phyloP scores from a whole-genome alignment of 1,284 basidiomycete species.

The Vanrija sp. region DNA sequence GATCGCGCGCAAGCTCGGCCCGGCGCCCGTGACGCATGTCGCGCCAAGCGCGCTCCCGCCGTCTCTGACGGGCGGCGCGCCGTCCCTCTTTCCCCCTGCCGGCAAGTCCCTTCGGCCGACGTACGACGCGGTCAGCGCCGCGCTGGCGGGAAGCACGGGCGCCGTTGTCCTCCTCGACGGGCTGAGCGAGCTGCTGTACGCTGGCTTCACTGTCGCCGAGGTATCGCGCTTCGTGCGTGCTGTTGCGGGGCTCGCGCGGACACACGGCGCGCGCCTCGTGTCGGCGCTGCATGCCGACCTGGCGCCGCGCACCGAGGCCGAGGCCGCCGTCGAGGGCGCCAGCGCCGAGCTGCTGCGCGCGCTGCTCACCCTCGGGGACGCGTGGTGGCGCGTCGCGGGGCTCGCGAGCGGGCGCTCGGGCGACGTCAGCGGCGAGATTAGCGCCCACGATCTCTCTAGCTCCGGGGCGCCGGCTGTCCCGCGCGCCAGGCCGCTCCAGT shows the following conservation, averaged over 20 bases:
- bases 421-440: constrained; percentile 44
- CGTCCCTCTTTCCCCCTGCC: constrained; percentile 21
- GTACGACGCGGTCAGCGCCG: constrained; percentile 17
- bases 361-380: constrained; percentile 25
- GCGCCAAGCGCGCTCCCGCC: constrained; percentile 26
- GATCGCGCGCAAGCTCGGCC: constrained; percentile 7
- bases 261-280: constrained; percentile 20
- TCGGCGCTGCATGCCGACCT: constrained; percentile 38
- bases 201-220: constrained; percentile 26
- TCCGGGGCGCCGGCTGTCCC: neutral
- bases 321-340: neutral
- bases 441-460: neutral
- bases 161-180: constrained; percentile 47
- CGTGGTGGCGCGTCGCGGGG: constrained; percentile 43
- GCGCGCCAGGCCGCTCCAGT: constrained; percentile 40
- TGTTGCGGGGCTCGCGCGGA: constrained; percentile 12
- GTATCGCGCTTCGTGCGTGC: constrained; percentile 40
- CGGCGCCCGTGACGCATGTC: constrained; percentile 22
- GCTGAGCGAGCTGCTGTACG: constrained; percentile 30
- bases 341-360: constrained; percentile 23
- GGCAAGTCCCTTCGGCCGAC: constrained; percentile 24
- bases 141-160: too few relatives aligned
- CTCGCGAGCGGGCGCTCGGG: constrained; percentile 41
- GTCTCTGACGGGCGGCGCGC: neutral
- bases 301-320: constrained; percentile 17